Evolutionary conservation across 148 eudicot genomes (phyloP).

Genomic region (Rheum nobile): DNA sequence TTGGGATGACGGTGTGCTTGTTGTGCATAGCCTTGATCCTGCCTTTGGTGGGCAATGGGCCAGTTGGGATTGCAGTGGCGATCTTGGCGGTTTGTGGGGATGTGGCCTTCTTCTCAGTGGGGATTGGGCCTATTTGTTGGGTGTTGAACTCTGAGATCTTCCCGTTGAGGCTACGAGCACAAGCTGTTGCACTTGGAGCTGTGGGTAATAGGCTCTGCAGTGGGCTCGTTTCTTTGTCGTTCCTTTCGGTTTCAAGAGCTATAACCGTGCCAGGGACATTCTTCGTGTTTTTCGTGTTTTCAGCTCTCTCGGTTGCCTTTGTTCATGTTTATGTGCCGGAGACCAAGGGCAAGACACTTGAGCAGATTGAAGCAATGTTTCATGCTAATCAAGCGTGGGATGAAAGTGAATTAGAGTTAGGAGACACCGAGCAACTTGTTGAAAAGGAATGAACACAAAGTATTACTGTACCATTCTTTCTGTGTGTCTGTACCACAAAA

Average conservation of each 20-base stretch:
- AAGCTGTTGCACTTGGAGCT: constrained; percentile 73
- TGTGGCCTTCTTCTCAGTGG: constrained; percentile 85
- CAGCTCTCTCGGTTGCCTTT: constrained; percentile 51
- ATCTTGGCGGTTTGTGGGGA: constrained; percentile 65
- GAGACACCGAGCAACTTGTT: constrained; percentile 39
- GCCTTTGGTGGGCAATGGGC: constrained; percentile 27
- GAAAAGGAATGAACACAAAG: constrained; percentile 11
- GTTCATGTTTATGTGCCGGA: constrained; percentile 67
- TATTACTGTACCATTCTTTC: not conserved
- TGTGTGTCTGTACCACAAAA: not conserved
- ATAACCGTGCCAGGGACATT: constrained; percentile 70
- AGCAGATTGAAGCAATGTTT: constrained; percentile 65
- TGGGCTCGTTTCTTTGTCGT: constrained; percentile 70
- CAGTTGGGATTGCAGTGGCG: constrained; percentile 39
- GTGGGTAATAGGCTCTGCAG: constrained; percentile 81
- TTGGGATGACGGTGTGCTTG: constrained; percentile 75
- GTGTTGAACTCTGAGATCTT: constrained; percentile 72
- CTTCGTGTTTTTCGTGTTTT: constrained; percentile 51
- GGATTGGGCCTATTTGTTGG: constrained; percentile 89
- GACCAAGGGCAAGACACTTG: constrained; percentile 77
- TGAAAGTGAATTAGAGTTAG: constrained; percentile 43
- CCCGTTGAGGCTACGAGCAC: constrained; percentile 79
- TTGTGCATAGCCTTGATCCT: constrained; percentile 50
- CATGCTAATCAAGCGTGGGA: constrained; percentile 21
- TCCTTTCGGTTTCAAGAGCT: constrained; percentile 44